Percentiles rank a stretch among this genome's conserved stretches.
Conservation (phyloP, 305 asterid species). For the Fraxinus albicans region DNA sequence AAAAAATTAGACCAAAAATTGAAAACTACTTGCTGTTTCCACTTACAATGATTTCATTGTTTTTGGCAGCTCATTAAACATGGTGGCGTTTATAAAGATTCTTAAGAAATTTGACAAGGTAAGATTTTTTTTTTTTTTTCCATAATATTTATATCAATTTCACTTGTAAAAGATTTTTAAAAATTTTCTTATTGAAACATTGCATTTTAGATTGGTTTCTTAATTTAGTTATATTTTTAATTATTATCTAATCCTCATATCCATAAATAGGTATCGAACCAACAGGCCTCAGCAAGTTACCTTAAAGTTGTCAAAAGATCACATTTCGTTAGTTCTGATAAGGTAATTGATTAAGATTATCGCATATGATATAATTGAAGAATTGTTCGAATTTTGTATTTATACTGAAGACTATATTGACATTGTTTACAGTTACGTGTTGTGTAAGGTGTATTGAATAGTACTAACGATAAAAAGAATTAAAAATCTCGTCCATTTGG, state of each 20-base stretch:
- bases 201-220: background rate
- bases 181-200: too few species aligned
- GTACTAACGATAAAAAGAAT: background rate
- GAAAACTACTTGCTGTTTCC: background rate
- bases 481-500: background rate
- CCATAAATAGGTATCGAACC: constrained; percentile 56
- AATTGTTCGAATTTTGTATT: background rate
- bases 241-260: background rate
- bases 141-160: background rate
- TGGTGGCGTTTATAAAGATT: constrained; percentile 83
- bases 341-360: constrained; percentile 39
- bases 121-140: background rate
- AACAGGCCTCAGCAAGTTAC: constrained; percentile 60
- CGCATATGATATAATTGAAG: background rate
- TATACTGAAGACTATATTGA: background rate
- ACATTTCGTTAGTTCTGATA: constrained; percentile 76
- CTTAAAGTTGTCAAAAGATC: constrained; percentile 72
- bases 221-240: background rate
- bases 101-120: constrained; percentile 93
- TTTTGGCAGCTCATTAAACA: constrained; percentile 66
- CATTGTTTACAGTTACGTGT: background rate
- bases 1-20: background rate
- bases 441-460: background rate
- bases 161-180: background rate
- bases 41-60: constrained; percentile 3